phyloP scores from a whole-genome alignment of 2,329 filamentous ascomycete genomes.

The Colletotrichum tropicicola region DNA sequence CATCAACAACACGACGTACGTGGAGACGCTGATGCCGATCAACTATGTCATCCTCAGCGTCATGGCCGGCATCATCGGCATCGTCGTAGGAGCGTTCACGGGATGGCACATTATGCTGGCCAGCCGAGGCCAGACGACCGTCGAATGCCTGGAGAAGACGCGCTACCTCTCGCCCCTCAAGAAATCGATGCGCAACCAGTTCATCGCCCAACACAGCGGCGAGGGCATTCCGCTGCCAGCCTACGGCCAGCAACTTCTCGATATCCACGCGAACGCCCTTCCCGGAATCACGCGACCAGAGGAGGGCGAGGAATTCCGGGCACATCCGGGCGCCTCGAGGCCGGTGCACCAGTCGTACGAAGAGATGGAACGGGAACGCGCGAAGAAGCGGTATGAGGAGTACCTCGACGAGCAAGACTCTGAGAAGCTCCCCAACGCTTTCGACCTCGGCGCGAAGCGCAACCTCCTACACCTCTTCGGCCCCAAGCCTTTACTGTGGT shows the following conservation, averaged over 20 bases:
- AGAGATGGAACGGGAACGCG: slow-evolving; percentile 63
- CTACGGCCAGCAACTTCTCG: slow-evolving; percentile 78
- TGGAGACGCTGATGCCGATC: slow-evolving; percentile 83
- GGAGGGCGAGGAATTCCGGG: slow-evolving; percentile 74
- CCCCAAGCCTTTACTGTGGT: slow-evolving; percentile 76
- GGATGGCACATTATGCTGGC: slow-evolving; percentile 90
- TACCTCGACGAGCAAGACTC: slow-evolving; percentile 93
- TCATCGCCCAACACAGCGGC: slow-evolving; percentile 62
- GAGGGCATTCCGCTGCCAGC: slow-evolving; percentile 61
- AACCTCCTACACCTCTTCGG: slow-evolving; percentile 89
- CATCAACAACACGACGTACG: slow-evolving; percentile 72
- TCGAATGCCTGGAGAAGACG: slow-evolving; percentile 96
- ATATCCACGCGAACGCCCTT: slow-evolving; percentile 83
- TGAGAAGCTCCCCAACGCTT: slow-evolving; percentile 88
- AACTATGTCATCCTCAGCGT: slow-evolving; percentile 92
- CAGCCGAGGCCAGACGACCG: slow-evolving; percentile 85
- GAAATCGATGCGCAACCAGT: slow-evolving; percentile 73
- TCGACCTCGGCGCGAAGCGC: slow-evolving; percentile 84
- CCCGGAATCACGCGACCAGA: slow-evolving; percentile 83
- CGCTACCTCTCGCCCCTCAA: slow-evolving; percentile 87
- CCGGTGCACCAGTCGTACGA: slow-evolving; percentile 61
- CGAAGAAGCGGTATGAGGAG: slow-evolving; percentile 65
- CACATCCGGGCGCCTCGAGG: slow-evolving; percentile 41
- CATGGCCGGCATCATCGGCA: slow-evolving; percentile 86
- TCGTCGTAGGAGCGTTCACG: slow-evolving; percentile 91